These are phyloP conservation scores for Withania somnifera DNA, from an alignment of 305 asterid species.

Conservation along the genomic window DNA sequence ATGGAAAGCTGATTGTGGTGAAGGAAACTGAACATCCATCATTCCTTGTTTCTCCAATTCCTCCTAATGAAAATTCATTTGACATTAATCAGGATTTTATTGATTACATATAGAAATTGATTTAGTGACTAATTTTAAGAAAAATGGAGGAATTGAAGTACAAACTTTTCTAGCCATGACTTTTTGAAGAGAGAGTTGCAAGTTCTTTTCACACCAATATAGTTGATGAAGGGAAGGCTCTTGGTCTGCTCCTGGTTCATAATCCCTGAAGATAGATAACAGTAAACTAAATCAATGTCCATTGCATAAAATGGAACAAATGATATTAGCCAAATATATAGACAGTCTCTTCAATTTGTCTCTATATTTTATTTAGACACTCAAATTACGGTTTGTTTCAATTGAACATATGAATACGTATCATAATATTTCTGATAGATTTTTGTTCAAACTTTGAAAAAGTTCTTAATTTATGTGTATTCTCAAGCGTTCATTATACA, in stretches of 20 bases:
- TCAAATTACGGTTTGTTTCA: too few relatives aligned
- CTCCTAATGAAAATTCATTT: constrained; percentile 6
- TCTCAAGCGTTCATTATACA: too few relatives aligned
- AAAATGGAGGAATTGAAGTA: constrained; percentile 10
- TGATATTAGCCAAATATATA: background rate
- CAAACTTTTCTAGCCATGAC: constrained; percentile 22
- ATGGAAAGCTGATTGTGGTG: constrained; percentile 8
- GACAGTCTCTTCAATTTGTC: background rate
- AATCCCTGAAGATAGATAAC: constrained; percentile 24
- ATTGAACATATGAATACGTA: too few relatives aligned
- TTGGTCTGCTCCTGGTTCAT: constrained; percentile 23
- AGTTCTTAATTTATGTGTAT: too few relatives aligned
- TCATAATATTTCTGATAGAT: too few relatives aligned
- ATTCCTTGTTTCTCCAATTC: constrained; percentile 17
- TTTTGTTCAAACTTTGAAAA: too few relatives aligned
- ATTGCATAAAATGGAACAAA: too few relatives aligned
- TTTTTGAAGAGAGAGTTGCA: constrained; percentile 18
- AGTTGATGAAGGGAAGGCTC: constrained; percentile 49
- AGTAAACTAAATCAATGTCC: too few relatives aligned
- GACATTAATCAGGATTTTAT: background rate
- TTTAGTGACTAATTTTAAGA: background rate
- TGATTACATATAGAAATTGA: background rate
- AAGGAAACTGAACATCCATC: background rate
- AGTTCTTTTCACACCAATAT: constrained; percentile 50
- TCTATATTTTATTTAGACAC: background rate